Evolutionary conservation across 2,329 filamentous ascomycete genomes (phyloP), one percentile per base, ranked within the genome.

Genomic region (Hymenoscyphus albidus): DNA sequence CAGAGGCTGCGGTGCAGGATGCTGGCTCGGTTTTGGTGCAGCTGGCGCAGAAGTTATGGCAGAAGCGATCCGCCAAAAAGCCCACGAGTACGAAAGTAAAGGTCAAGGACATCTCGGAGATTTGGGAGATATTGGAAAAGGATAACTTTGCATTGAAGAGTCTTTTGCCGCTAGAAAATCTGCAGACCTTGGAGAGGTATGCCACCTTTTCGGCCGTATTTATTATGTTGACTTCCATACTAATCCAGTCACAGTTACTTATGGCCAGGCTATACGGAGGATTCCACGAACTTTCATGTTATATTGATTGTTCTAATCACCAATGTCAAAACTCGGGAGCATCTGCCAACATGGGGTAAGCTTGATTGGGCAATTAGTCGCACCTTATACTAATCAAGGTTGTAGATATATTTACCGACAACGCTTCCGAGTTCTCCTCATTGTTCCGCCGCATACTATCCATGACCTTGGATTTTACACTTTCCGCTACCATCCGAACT

Each of bases 361-460:
- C 74, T 40, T 32, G 44, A 7, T 42, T 38, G 7, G 9, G 22
- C 5, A 22, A 22, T 54, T 18, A 2, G 9, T 14, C 22, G 48
- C 18, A 18, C 44, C 9, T n/a, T 48, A 13, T 54, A 22, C 48
- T 54, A 27, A 54, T 27, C 18, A 27, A 68, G 63, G 60, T 57
- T 14, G 16, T 64, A 92, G 88, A 85, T 62, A 82, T 92, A 68
- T 97, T 99, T 77, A 83, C 87, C 70, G 85, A 90, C 71, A 86
- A 88, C 56, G 85, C 92, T 13, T 83, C 87, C 72, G 91, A 95
- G 61, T 99, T 99, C 80, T 93, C 94, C 12, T 85, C 83, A 69
- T 84, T 99, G 66, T 98, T 98, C 78, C 90, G 92, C 70, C 92
- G 95, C 70, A 85, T 97, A 38, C 83, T 98, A 1, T 95, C 93